Base-by-base conservation (phyloP, 768 basidiomycete genomes). In the Pulveroboletus sp. region DNA sequence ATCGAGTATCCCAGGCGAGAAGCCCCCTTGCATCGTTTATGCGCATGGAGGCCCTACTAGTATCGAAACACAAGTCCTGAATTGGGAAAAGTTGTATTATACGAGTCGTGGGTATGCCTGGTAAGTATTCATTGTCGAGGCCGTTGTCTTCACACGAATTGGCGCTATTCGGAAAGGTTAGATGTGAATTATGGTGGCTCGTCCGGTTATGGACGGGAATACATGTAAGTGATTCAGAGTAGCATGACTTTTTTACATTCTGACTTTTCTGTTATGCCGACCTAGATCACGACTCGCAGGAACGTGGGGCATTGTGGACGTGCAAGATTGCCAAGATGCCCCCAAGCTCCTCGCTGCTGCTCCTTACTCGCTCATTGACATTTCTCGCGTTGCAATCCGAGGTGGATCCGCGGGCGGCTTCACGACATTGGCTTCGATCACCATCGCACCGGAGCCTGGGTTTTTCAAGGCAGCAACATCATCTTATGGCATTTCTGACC, bases 171-270 rank as follows among this genome's bases (percentile, higher is more conserved):
- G 19, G 14, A 35, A 33, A 81, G 85, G 79, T 56, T 87, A 31
- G 85, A 86, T 45, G 86, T 92, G 36, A 85, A 91, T 57, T 85
- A 89, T 51, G 77, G 86, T 2, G 90, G 89, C 1, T 87, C 85
- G 0, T 79, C 80, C 5, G 83, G 87, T 0, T 89, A 84, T 58
- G 90, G 90, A 0, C 76, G 85, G 5, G 68, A 71, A 37, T 91
- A 88, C 60, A 79, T 77, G 74, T 74, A 48, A 46, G 72, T 19
- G 1, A 4, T 12, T n/a, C 5, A 27, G 27, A 29, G 8, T n/a
- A n/a, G n/a, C n/a, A 29, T 11, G 8, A 29, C 27, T 29, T 29
- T 29, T 27, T 5, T 9, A 27, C 9, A 5, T 5, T 27, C 25
- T 27, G 25, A 27, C 25, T 27, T 5, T 29, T 29, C 27, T 29